Evolutionary conservation across 108 stramenopile genomes (phyloP).

Genomic region (Asterionellopsis glacialis): DNA sequence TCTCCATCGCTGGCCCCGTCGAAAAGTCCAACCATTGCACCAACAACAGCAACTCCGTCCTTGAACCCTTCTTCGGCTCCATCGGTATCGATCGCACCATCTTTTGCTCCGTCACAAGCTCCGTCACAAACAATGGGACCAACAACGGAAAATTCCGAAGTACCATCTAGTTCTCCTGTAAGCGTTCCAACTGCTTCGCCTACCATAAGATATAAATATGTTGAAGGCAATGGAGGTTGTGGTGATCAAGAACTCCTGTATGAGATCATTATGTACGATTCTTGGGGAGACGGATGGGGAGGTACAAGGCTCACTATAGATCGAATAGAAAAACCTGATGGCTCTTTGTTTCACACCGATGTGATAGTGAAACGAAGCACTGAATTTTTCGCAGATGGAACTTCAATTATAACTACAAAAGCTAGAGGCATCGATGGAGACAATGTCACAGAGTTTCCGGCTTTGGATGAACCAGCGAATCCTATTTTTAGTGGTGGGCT

Average conservation of each 20-base stretch:
- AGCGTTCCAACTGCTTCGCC: too few species aligned
- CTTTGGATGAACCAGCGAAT: background rate
- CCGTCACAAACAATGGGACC: background rate
- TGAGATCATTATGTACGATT: conserved; percentile 31
- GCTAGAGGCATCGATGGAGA: too few species aligned
- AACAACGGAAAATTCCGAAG: background rate
- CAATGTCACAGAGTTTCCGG: too few species aligned
- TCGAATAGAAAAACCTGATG: conserved; percentile 1
- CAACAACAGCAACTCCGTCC: background rate
- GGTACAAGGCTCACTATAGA: conserved; percentile 9
- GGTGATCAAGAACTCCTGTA: conserved; percentile 9
- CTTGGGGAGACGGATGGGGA: conserved; percentile 36
- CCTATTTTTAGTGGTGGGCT: conserved; percentile 22
- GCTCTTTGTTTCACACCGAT: background rate
- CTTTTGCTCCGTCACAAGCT: background rate
- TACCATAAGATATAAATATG: too few species aligned
- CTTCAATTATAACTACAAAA: conserved; percentile 2
- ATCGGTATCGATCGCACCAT: background rate
- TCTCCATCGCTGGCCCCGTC: background rate
- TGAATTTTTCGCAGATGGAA: conserved; percentile 6
- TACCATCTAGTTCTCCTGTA: background rate
- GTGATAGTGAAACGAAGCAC: conserved; percentile 13
- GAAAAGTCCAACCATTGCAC: conserved; percentile 1
- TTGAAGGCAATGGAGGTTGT: conserved; percentile 12
- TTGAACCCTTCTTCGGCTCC: background rate